A percentile compares a stretch with the other conserved stretches of the same genome.
phyloP scores from a whole-genome alignment of 495 filamentous ascomycete genomes.

The Hypoxylon fragiforme region DNA sequence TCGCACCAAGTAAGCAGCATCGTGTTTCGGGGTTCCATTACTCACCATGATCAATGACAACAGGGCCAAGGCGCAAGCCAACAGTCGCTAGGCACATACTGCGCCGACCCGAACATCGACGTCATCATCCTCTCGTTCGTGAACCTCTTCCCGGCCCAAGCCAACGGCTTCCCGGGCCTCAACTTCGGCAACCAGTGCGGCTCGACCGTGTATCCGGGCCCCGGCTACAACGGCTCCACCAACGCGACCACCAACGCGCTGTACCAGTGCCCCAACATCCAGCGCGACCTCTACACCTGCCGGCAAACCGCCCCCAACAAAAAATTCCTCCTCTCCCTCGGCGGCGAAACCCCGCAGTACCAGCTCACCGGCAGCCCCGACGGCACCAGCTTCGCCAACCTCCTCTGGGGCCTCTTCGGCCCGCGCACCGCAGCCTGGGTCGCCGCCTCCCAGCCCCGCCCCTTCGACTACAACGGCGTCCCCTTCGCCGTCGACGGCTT shows the following conservation, averaged over 20 bases:
- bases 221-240: conserved; percentile 36
- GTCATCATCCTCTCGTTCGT: conserved; percentile 72
- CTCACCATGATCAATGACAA: conserved; percentile 6
- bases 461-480: conserved; percentile 50
- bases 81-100: conserved; percentile 56
- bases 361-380: conserved; percentile 44
- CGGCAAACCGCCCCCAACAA: conserved; percentile 56
- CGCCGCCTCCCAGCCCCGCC: conserved; percentile 38
- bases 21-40: no score
- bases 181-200: conserved; percentile 72
- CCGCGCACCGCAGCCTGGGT: conserved; percentile 49
- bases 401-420: conserved; percentile 67
- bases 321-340: conserved; percentile 66
- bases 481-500: conserved; percentile 57
- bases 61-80: conserved; percentile 54
- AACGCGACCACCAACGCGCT: conserved; percentile 32
- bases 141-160: conserved; percentile 62
- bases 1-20: no score
- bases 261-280: conserved; percentile 39
- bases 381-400: conserved; percentile 62
- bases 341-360: conserved; percentile 57
- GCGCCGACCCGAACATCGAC: conserved; percentile 61
- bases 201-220: conserved; percentile 37
- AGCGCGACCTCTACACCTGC: conserved; percentile 54
- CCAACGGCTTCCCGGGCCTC: conserved; percentile 57